Conservation (phyloP, 2,329 filamentous ascomycete species). For the Teratosphaeria nubilosa region DNA sequence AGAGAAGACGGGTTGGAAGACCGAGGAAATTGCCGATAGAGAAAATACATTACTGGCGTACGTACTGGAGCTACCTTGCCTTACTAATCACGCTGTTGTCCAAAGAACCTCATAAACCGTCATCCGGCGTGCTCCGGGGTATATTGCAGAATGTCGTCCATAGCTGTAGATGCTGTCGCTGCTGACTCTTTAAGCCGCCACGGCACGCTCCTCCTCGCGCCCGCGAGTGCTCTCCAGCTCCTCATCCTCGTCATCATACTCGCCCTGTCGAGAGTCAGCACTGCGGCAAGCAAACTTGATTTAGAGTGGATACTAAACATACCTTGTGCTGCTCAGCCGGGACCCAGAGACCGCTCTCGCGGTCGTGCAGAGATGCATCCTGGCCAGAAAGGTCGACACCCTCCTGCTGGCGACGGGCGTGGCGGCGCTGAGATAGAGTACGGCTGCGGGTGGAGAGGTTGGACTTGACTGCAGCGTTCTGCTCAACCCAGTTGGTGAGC, state of each 20-base stretch:
- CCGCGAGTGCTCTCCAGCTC: slow-evolving; percentile 46
- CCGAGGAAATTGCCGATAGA: background rate
- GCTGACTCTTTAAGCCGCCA: slow-evolving; percentile 1
- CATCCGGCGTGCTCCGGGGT: slow-evolving; percentile 3
- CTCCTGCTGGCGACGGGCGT: slow-evolving; percentile 41
- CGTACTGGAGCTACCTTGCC: background rate
- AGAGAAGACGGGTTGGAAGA: background rate
- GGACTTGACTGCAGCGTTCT: slow-evolving; percentile 78
- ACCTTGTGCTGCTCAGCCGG: slow-evolving; percentile 55
- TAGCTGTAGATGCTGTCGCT: background rate
- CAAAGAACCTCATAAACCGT: background rate
- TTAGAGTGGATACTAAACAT: background rate
- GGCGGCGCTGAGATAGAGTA: slow-evolving; percentile 72
- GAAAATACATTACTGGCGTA: background rate
- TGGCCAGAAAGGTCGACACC: slow-evolving; percentile 75
- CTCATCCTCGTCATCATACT: slow-evolving; percentile 57
- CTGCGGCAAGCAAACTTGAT: background rate
- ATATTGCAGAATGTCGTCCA: slow-evolving; percentile 3
- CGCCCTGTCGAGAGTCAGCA: slow-evolving; percentile 35
- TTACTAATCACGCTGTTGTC: background rate
- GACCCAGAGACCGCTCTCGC: slow-evolving; percentile 72
- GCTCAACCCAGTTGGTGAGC: slow-evolving; percentile 90
- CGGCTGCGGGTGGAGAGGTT: slow-evolving; percentile 81
- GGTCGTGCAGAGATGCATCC: slow-evolving; percentile 57
- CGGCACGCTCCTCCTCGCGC: slow-evolving; percentile 36